Conservation (phyloP, 208 protist genomes). For the Trypanosoma lewisi region DNA sequence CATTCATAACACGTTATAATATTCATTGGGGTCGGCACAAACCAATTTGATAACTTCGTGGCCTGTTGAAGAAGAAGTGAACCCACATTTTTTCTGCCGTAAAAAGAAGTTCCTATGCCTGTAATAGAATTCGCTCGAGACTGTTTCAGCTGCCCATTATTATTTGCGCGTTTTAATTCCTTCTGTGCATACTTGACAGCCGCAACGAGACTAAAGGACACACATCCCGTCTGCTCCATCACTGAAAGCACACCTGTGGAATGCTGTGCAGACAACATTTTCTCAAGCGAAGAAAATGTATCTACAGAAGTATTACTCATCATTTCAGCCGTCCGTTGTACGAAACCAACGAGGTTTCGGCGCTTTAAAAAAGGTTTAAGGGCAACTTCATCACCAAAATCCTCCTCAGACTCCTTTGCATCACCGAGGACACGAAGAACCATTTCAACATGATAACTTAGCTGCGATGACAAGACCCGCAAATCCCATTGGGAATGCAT, state of each 20-base stretch:
- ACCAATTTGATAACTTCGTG: conserved; percentile 67
- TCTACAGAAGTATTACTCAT: conserved; percentile 32
- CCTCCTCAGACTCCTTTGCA: conserved; percentile 59
- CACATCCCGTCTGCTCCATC: conserved; percentile 69
- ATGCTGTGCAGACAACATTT: conserved; percentile 50
- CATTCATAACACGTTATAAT: conserved; percentile 81
- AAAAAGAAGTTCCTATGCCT: neutral
- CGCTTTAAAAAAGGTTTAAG: conserved; percentile 61
- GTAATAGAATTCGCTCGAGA: neutral
- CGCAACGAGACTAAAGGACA: conserved; percentile 79
- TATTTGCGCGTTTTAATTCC: conserved; percentile 40
- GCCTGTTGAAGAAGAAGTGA: conserved; percentile 37
- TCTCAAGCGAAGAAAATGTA: conserved; percentile 45
- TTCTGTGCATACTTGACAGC: conserved; percentile 64
- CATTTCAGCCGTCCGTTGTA: conserved; percentile 52
- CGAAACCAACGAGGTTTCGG: conserved; percentile 42
- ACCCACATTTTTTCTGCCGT: neutral
- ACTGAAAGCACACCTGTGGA: conserved; percentile 64
- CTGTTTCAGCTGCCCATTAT: conserved; percentile 12
- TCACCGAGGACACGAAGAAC: conserved; percentile 77
- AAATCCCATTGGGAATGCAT: conserved; percentile 72
- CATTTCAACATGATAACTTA: conserved; percentile 81
- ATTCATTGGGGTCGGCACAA: conserved; percentile 86
- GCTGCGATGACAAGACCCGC: conserved; percentile 73
- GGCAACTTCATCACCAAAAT: conserved; percentile 54